These are phyloP conservation scores for Suillus brevipes DNA, from an alignment of 768 basidiomycete genomes.

Conservation along the genomic window DNA sequence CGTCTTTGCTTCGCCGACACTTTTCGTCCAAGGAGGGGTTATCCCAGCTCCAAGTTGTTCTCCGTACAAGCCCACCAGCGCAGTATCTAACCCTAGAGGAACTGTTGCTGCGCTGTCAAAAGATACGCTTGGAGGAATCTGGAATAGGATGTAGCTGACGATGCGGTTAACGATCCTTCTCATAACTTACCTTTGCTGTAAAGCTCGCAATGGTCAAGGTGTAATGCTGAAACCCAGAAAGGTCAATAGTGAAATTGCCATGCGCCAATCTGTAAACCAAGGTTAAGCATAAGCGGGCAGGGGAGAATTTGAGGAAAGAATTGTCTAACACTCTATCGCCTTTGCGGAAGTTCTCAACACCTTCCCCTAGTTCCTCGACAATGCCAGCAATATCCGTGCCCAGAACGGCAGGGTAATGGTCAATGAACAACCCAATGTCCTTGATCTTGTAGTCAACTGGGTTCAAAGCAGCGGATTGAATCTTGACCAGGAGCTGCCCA, in stretches of 20 bases:
- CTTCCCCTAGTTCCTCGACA: slow-evolving; percentile 41
- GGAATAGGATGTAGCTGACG: neutral
- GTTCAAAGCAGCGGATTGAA: slow-evolving; percentile 43
- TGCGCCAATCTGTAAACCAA: slow-evolving; percentile 30
- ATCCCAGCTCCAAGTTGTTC: slow-evolving; percentile 40
- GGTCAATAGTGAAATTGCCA: slow-evolving; percentile 29
- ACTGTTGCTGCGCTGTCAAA: slow-evolving; percentile 49
- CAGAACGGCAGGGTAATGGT: slow-evolving; percentile 37
- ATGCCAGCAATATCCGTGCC: slow-evolving; percentile 40
- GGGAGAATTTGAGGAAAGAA: neutral
- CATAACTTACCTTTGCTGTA: slow-evolving; percentile 37
- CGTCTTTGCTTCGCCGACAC: slow-evolving; percentile 37
- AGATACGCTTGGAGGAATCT: slow-evolving; percentile 46
- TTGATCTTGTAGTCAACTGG: slow-evolving; percentile 47
- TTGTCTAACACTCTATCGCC: slow-evolving; percentile 42
- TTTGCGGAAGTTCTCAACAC: slow-evolving; percentile 34
- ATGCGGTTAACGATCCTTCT: too few relatives aligned
- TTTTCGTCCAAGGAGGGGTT: slow-evolving; percentile 35
- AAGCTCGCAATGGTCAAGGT: slow-evolving; percentile 32
- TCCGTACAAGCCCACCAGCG: slow-evolving; percentile 47
- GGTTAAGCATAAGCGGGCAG: slow-evolving; percentile 20
- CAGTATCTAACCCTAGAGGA: slow-evolving; percentile 47
- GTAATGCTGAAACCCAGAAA: slow-evolving; percentile 42
- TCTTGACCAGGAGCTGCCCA: slow-evolving; percentile 44
- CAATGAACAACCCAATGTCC: slow-evolving; percentile 29